A percentile compares a stretch with the other conserved stretches of the same genome.
phyloP scores from a whole-genome alignment of 75 land plant genomes.

The Sequoiadendron giganteum region DNA sequence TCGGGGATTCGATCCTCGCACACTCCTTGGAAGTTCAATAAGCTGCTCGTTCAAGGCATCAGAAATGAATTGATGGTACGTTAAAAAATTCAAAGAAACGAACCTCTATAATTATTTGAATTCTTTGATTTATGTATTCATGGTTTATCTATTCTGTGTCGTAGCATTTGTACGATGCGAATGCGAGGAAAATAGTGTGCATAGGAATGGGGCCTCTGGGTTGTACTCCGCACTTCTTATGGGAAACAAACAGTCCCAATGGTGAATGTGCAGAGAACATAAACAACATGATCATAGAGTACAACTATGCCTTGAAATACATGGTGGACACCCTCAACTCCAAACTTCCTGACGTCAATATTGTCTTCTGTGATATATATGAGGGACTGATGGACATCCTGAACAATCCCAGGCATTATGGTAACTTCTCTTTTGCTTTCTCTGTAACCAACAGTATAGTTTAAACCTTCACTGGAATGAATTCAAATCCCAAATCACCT shows the following conservation, averaged over 20 bases:
- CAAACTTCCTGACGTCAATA: conserved; percentile 36
- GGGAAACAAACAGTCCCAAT: conserved; percentile 34
- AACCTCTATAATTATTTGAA: not conserved
- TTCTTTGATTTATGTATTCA: not conserved
- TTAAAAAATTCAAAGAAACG: not conserved
- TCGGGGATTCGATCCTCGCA: conserved; percentile 42
- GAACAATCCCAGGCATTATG: conserved; percentile 37
- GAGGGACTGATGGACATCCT: conserved; percentile 66
- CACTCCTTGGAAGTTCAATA: conserved; percentile 56
- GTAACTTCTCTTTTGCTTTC: conserved; percentile 22
- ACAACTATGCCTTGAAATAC: conserved; percentile 52
- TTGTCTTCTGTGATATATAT: conserved; percentile 69
- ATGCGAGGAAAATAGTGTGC: conserved; percentile 53
- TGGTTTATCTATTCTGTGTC: not conserved
- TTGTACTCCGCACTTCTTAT: conserved; percentile 72
- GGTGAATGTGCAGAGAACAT: conserved; percentile 58
- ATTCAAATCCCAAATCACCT: too few relatives aligned
- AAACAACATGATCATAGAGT: conserved; percentile 62
- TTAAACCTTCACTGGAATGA: too few relatives aligned
- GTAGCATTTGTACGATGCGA: conserved; percentile 57
- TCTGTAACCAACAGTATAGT: not conserved
- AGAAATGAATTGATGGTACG: conserved; percentile 49
- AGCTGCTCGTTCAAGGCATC: conserved; percentile 33
- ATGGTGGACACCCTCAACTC: conserved; percentile 34
- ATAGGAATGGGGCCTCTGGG: conserved; percentile 77